Evolutionary conservation across 345 rosid genomes (phyloP).

Genomic region (Erysimum cheiranthoides): DNA sequence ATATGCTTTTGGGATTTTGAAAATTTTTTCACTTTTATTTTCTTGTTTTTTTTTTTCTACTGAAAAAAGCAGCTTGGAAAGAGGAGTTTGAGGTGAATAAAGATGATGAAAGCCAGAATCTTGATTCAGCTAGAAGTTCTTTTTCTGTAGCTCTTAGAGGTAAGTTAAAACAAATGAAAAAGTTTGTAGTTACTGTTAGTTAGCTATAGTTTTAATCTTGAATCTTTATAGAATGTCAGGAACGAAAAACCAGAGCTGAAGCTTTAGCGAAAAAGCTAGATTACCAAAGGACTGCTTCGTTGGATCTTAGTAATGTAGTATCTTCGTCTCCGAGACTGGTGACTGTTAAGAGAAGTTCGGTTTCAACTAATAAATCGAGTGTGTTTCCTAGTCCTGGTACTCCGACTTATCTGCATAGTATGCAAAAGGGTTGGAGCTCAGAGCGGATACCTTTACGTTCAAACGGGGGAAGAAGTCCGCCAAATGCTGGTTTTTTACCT

Average conservation of each 20-base stretch:
- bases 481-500: conserved; percentile 59
- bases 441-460: conserved; percentile 78
- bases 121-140: conserved; percentile 84
- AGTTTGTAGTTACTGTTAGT: not conserved
- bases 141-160: conserved; percentile 92
- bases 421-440: conserved; percentile 98
- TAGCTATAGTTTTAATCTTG: not conserved
- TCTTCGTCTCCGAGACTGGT: conserved; percentile 73
- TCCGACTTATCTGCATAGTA: conserved; percentile 64
- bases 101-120: conserved; percentile 57
- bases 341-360: conserved; percentile 55
- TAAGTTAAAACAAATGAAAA: conserved; percentile 11
- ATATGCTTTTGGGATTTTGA: conserved; percentile 36
- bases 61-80: conserved; percentile 54
- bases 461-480: conserved; percentile 63
- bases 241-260: conserved; percentile 79
- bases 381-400: conserved; percentile 92
- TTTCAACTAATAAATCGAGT: conserved; percentile 60
- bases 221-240: conserved; percentile 70
- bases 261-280: conserved; percentile 64
- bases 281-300: conserved; percentile 70
- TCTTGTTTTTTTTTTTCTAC: conserved; percentile 40
- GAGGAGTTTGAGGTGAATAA: conserved; percentile 51
- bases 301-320: conserved; percentile 74
- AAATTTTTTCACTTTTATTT: conserved; percentile 20